These are phyloP conservation scores for Scheffersomyces insectosa DNA, from an alignment of 1,139 yeast genomes.

Conservation along the genomic window DNA sequence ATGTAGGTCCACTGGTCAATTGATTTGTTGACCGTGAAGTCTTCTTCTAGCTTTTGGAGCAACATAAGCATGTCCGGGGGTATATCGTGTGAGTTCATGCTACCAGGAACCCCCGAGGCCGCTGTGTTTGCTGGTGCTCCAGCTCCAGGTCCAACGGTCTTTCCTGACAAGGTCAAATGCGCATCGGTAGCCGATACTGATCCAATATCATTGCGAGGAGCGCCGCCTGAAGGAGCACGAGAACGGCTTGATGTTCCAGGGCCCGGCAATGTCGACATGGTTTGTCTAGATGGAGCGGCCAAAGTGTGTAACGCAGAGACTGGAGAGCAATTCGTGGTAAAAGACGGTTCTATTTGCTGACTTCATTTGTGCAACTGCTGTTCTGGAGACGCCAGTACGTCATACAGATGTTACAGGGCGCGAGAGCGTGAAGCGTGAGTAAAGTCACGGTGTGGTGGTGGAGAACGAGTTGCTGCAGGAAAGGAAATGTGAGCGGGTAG, in stretches of 20 bases:
- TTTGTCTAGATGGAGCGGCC: neutral
- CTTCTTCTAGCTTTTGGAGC: slow-evolving; percentile 45
- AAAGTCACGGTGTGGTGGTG: too few species aligned
- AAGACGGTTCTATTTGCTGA: too few species aligned
- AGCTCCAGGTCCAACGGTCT: slow-evolving; percentile 5
- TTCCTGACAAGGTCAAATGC: slow-evolving; percentile 16
- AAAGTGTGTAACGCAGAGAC: neutral
- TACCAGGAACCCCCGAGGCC: slow-evolving; percentile 6
- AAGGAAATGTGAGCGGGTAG: too few species aligned
- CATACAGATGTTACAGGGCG: too few species aligned
- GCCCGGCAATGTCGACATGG: slow-evolving; percentile 11
- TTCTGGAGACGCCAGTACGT: too few species aligned
- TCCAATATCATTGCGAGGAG: slow-evolving; percentile 20
- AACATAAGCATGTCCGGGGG: slow-evolving; percentile 50
- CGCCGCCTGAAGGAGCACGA: slow-evolving; percentile 18
- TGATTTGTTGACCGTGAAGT: slow-evolving; percentile 39
- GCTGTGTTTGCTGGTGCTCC: slow-evolving; percentile 11
- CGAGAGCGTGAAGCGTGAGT: too few species aligned
- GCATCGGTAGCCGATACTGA: slow-evolving; percentile 29
- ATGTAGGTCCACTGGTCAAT: slow-evolving; percentile 54
- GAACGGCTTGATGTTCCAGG: slow-evolving; percentile 9
- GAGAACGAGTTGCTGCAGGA: too few species aligned
- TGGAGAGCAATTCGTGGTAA: too few species aligned
- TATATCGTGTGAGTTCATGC: slow-evolving; percentile 30
- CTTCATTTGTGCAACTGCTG: too few species aligned